Base-by-base conservation (phyloP, 2,329 filamentous ascomycete species). In the Aureobasidium pullulans region DNA sequence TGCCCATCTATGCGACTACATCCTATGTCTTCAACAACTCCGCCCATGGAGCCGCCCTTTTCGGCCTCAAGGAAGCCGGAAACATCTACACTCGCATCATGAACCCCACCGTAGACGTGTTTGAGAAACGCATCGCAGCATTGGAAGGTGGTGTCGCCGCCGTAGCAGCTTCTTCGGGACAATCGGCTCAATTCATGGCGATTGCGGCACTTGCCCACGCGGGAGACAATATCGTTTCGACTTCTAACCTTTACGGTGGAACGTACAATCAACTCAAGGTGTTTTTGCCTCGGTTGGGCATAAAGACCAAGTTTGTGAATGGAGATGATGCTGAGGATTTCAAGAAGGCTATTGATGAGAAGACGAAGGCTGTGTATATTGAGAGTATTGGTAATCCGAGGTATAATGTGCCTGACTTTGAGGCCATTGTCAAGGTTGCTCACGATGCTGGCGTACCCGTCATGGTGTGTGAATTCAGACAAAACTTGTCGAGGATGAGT, bases 251-350 rank as follows among this genome's bases (percentile, higher is more conserved):
- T 60, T 96, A 96, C 75, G 92, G 92, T 65, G 92, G 92, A 72
- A 96, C 93, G 15, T 96, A 96, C 80, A 96, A 97, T 77, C 93
- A 96, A 78, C 85, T 96, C 77, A 96, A 96, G 77, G 91, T 96
- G 47, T 82, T 90, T 65, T 80, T 96, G 59, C 88, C 90, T 6
- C 84, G 92, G n/a, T 76, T 96, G 47, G 93, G 93, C 62, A 91
- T 97, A 70, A 79, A 79, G 43, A 94, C 90, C 69, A 96, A 92
- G 77, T 96, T 96, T 67, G 82, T 96, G 68, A 80, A 85, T 59
- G 89, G 90, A 46, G 91, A 96, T 74, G 85, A 84, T 61, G 78
- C 89, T 13, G 86, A 87, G 66, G 90, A 91, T 68, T 88, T 96
- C 69, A 86, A 83, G 39, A 84, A 85, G 48, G 84, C 86, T 58